Evolutionary conservation across 208 protist genomes (phyloP).

Genomic region (Wallacemonas collosoma): DNA sequence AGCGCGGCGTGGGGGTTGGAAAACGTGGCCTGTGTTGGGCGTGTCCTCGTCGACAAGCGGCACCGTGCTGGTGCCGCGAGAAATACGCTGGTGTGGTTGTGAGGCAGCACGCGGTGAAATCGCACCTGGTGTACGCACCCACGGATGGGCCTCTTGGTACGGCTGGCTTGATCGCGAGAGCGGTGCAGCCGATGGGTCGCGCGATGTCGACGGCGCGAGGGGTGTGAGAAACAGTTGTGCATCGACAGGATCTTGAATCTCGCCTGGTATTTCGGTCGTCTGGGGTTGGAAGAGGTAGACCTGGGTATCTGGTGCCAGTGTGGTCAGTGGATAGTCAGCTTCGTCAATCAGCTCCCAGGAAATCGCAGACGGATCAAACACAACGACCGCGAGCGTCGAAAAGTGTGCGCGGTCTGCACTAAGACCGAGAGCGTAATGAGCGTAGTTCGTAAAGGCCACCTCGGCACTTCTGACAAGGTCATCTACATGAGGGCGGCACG

Average conservation of each 20-base stretch:
- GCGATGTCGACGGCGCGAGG: neutral
- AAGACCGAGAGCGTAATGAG: neutral
- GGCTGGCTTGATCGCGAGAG: too few relatives aligned
- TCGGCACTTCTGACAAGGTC: slow-evolving; percentile 30
- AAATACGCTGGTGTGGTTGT: too few relatives aligned
- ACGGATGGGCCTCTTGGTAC: too few relatives aligned
- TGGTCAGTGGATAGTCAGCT: neutral
- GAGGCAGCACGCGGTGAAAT: too few relatives aligned
- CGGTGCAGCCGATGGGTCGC: too few relatives aligned
- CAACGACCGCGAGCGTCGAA: neutral
- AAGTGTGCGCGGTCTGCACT: neutral
- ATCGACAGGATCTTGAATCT: slow-evolving; percentile 52
- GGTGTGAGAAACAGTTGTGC: slow-evolving; percentile 15
- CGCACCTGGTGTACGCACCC: too few relatives aligned
- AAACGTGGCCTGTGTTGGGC: neutral
- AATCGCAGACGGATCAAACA: neutral
- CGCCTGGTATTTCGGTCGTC: slow-evolving; percentile 35
- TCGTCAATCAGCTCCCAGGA: neutral
- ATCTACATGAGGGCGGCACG: slow-evolving; percentile 25
- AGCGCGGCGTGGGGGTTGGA: too few relatives aligned
- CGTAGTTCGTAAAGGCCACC: neutral
- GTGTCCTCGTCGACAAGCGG: neutral
- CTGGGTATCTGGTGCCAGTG: slow-evolving; percentile 25
- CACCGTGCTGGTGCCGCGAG: too few relatives aligned
- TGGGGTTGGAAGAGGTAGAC: slow-evolving; percentile 75